Evolutionary conservation across 2,329 filamentous ascomycete species (phyloP).

Genomic region (Neofusicoccum umdonicola): DNA sequence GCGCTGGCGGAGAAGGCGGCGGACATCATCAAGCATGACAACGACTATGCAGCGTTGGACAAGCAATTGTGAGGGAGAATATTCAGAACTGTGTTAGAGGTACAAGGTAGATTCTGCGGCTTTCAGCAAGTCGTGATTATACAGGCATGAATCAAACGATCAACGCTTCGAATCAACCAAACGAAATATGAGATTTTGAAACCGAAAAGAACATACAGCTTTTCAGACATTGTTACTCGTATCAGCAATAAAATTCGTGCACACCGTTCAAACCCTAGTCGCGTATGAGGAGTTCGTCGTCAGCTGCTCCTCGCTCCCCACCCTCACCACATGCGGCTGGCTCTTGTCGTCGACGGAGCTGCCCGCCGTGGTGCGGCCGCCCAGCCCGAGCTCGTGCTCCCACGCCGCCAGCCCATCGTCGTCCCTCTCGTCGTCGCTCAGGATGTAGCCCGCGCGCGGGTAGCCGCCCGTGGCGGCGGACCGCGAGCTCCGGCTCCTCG

Average conservation of each 20-base stretch:
- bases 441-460: neutral
- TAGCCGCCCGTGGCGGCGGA: neutral
- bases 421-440: neutral
- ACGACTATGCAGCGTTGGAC: neutral
- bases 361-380: neutral
- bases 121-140: too few relatives aligned
- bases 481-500: neutral
- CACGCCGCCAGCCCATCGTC: neutral
- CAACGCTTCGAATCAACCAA: too few relatives aligned
- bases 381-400: neutral
- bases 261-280: neutral
- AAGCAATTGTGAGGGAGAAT: neutral
- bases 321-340: neutral
- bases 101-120: too few relatives aligned
- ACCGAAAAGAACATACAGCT: too few relatives aligned
- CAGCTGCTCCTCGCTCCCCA: neutral
- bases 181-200: too few relatives aligned
- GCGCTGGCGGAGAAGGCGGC: slow-evolving; percentile 34
- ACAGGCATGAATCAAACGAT: too few relatives aligned
- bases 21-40: slow-evolving; percentile 25
- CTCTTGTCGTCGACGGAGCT: neutral
- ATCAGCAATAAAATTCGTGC: neutral
- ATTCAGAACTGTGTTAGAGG: too few relatives aligned
- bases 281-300: neutral
- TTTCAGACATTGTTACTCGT: neutral